Base-by-base conservation (phyloP, 306 rosid genomes). In the Sechiopsis laciniata region DNA sequence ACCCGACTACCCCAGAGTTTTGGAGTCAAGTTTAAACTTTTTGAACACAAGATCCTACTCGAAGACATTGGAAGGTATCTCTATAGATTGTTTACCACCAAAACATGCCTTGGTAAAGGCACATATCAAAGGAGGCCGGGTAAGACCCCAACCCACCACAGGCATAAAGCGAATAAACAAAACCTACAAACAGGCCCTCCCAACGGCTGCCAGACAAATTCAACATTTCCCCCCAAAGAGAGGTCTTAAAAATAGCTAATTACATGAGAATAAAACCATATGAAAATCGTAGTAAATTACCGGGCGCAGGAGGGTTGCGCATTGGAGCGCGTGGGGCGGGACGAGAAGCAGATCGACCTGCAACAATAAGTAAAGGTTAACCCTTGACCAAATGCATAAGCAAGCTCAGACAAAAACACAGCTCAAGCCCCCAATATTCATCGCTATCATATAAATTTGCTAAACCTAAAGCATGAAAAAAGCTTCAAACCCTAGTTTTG, bases 321-420 rank as follows among this genome's bases (percentile, higher is more conserved):
- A 40, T 11, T 8, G 82, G 59, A 9, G 72, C 46, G 6, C 77
- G 76, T 12, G 72, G 48, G 48, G 72, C 58, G 8, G 75, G 76
- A 54, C 82, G 75, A 71, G 79, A 10, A 68, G 76, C 75, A 20
- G 82, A 67, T 37, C 76, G 76, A 68, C 82, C 78, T 79, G 75
- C 35, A 68, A 74, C 52, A 74, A 48, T 1, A 5, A 17, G 0
- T 21, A 12, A 42, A 42, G 19, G 10, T 45, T 1, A 11, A 66
- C 19, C 32, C 20, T 10, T 10, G 12, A 17, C 17, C 55, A 65
- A 26, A 66, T 2, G 19, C 53, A 20, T 19, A 11, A 42, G 17
- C 20, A 10, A 66, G 1, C 22, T 6, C 8, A 1, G 20, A 17
- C 50, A 64, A 37, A 17, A 37, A 64, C 22, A 37, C 16, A n/a